Evolutionary conservation across 345 rosid species (phyloP).

Genomic region (Brassica incana): DNA sequence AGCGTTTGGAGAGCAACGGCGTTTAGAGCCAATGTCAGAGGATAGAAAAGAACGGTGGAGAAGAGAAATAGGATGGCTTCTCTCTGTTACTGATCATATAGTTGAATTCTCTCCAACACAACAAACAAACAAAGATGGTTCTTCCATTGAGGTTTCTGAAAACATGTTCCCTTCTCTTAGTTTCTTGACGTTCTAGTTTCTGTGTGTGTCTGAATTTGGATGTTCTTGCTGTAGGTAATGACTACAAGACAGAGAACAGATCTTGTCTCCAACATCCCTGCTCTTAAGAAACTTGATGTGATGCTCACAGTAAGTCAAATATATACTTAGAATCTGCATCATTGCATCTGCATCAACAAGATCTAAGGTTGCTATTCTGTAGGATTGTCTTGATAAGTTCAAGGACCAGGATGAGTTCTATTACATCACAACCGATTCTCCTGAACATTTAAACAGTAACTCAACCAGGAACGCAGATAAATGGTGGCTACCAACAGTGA

Average conservation of each 20-base stretch:
- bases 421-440: conserved; percentile 56
- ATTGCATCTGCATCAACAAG: background rate
- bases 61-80: conserved; percentile 63
- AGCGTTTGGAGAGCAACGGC: conserved; percentile 48
- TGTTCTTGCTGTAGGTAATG: conserved; percentile 63
- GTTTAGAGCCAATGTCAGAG: conserved; percentile 58
- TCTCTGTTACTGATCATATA: conserved; percentile 66
- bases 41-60: conserved; percentile 62
- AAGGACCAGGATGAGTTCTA: conserved; percentile 64
- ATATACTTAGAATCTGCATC: background rate
- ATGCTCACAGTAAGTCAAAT: conserved; percentile 72
- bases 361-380: background rate
- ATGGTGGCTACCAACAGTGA: conserved; percentile 83
- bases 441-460: conserved; percentile 61
- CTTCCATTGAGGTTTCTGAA: conserved; percentile 54
- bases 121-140: conserved; percentile 57
- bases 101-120: conserved; percentile 68
- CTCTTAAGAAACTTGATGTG: conserved; percentile 76
- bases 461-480: conserved; percentile 71
- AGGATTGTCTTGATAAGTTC: conserved; percentile 83
- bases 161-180: background rate
- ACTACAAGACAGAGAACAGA: conserved; percentile 70
- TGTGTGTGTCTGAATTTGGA: conserved; percentile 1
- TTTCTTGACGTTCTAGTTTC: background rate
- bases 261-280: conserved; percentile 86